Percentiles rank a stretch among this genome's conserved stretches.
Evolutionary conservation across 2,329 filamentous ascomycete genomes (phyloP).

Genomic region (Hypoxylon sp.): DNA sequence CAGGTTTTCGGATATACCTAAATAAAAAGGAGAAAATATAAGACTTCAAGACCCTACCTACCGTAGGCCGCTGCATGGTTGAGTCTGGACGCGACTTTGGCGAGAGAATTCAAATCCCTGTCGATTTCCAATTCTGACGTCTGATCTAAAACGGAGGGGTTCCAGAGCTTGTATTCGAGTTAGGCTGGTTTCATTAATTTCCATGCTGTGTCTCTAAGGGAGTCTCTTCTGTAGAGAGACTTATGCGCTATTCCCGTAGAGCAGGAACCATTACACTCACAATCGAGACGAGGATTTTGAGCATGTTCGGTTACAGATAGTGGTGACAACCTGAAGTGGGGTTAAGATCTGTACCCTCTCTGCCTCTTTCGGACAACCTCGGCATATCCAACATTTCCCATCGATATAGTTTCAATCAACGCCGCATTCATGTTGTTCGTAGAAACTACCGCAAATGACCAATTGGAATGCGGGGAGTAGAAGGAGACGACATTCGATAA

Average conservation of each 20-base stretch:
- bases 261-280: not conserved
- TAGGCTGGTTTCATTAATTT: conserved; percentile 3
- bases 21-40: conserved; percentile 1
- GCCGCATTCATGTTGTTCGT: not conserved
- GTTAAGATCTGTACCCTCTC: conserved; percentile 11
- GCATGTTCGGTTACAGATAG: not conserved
- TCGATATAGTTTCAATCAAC: not conserved
- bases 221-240: not conserved
- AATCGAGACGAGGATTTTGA: not conserved
- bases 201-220: not conserved
- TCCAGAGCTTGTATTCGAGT: conserved; percentile 13
- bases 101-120: not conserved
- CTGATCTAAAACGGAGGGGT: conserved; percentile 10
- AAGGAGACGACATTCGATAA: conserved; percentile 16
- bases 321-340: not conserved
- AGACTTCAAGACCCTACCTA: not conserved
- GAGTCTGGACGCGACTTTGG: not conserved
- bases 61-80: not conserved
- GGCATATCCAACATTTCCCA: conserved; percentile 2
- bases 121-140: conserved; percentile 11
- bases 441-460: not conserved
- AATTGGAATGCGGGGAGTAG: not conserved
- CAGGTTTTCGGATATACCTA: not conserved
- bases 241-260: not conserved
- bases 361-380: conserved; percentile 20